phyloP scores from a whole-genome alignment of 306 rosid genomes.

The Pyrus pyrifolia region DNA sequence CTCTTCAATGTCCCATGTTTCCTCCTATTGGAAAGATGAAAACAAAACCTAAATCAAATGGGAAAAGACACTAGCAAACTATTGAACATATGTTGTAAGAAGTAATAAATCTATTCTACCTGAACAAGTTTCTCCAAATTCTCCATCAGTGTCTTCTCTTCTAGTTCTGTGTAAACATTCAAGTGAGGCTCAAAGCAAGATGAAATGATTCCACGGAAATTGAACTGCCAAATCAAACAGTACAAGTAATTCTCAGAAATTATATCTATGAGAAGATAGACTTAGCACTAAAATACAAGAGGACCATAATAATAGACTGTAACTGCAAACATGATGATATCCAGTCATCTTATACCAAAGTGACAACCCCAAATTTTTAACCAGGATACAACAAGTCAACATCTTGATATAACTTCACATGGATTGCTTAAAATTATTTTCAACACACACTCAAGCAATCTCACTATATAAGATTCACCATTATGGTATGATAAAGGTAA shows the following conservation, averaged over 20 bases:
- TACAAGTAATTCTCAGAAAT: conserved; percentile 5
- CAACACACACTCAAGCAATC: not conserved
- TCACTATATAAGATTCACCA: not conserved
- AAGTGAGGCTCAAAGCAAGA: conserved; percentile 99
- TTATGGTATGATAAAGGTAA: conserved; percentile 5
- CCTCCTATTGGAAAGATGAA: conserved; percentile 53
- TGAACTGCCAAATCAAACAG: conserved; percentile 76
- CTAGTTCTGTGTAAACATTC: conserved; percentile 79
- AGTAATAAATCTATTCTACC: conserved; percentile 42
- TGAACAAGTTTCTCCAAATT: conserved; percentile 91
- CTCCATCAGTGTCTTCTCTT: conserved; percentile 97
- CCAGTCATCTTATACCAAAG: not conserved
- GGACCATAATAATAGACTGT: not conserved
- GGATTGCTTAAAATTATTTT: not conserved
- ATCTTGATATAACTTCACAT: not conserved
- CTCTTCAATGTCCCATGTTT: conserved; percentile 97
- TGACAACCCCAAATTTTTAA: not conserved
- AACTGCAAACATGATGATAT: not conserved
- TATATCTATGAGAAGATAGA: not conserved
- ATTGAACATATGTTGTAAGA: conserved; percentile 4
- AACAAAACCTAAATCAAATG: conserved; percentile 1
- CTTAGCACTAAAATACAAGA: conserved; percentile 5
- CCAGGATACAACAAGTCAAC: not conserved
- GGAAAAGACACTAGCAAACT: conserved; percentile 7
- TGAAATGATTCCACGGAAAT: conserved; percentile 96